Conservation (phyloP, 306 rosid species). For the Quercus gilva region DNA sequence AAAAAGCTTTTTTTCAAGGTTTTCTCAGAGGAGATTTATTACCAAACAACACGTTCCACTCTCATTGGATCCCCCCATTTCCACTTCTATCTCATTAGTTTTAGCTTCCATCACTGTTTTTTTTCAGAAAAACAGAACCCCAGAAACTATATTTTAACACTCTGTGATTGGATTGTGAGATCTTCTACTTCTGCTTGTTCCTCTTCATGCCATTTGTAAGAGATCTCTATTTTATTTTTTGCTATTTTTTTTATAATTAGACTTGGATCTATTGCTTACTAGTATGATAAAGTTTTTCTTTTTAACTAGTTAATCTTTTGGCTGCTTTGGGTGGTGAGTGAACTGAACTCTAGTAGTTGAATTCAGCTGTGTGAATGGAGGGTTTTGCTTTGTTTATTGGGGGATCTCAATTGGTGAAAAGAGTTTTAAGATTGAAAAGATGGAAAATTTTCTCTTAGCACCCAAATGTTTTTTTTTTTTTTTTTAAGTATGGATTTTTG, state of each 20-base stretch:
- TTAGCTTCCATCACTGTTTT: constrained; percentile 7
- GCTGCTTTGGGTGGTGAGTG: not conserved
- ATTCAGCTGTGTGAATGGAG: not conserved
- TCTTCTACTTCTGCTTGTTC: constrained; percentile 37
- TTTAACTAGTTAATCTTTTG: not conserved
- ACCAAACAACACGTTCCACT: not conserved
- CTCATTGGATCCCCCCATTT: constrained; percentile 8
- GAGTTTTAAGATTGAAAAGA: not conserved
- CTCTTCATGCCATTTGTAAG: constrained; percentile 49
- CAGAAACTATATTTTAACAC: not conserved
- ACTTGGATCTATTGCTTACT: not conserved
- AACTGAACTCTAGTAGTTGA: not conserved
- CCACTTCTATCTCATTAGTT: not conserved
- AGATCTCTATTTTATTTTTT: constrained; percentile 15
- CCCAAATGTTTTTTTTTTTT: not conserved
- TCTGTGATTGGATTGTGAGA: constrained; percentile 22
- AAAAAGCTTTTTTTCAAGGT: not conserved
- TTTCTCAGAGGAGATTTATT: not conserved
- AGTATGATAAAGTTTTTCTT: not conserved
- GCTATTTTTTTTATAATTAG: not conserved
- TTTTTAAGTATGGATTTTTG: not conserved
- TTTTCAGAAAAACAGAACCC: not conserved
- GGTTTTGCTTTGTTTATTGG: not conserved
- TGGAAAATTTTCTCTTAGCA: not conserved
- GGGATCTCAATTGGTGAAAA: not conserved